Evolutionary conservation across 2,329 filamentous ascomycete genomes (phyloP).

Genomic region (Corinectria fuckeliana): DNA sequence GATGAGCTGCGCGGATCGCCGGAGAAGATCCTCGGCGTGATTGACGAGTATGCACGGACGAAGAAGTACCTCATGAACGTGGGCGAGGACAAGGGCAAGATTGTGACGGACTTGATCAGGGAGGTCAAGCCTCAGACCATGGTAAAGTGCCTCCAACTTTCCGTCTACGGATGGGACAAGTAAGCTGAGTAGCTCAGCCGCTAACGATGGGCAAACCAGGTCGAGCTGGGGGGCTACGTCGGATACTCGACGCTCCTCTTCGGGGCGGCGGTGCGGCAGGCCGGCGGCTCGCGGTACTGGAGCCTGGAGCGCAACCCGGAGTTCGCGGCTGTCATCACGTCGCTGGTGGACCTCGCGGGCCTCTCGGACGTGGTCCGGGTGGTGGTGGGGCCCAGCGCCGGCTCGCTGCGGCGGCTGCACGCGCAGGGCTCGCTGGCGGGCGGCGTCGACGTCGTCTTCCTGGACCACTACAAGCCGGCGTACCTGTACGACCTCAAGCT

Average conservation of each 20-base stretch:
- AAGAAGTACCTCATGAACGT: constrained; percentile 82
- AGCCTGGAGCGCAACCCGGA: constrained; percentile 77
- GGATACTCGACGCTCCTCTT: constrained; percentile 84
- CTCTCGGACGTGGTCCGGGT: constrained; percentile 74
- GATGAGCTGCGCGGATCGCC: constrained; percentile 70
- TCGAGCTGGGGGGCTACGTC: constrained; percentile 82
- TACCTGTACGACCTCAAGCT: constrained; percentile 79
- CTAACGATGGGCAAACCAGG: constrained; percentile 37
- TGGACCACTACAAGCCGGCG: constrained; percentile 81
- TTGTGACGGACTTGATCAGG: constrained; percentile 72
- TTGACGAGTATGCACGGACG: constrained; percentile 68
- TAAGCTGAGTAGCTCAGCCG: no score
- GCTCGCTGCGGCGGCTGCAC: constrained; percentile 68
- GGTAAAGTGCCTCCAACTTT: constrained; percentile 47
- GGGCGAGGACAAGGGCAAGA: constrained; percentile 74
- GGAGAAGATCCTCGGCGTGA: constrained; percentile 67
- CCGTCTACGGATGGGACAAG: neutral
- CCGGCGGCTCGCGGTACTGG: constrained; percentile 70
- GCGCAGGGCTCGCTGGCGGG: constrained; percentile 57
- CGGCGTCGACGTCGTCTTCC: constrained; percentile 74
- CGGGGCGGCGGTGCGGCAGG: constrained; percentile 67
- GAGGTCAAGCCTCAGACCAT: constrained; percentile 71
- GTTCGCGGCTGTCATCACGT: constrained; percentile 73
- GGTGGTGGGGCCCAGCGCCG: constrained; percentile 71
- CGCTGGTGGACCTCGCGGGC: constrained; percentile 76